These are phyloP conservation scores for Aspergillus costaricaensis DNA, from an alignment of 2,329 filamentous ascomycete species.

Conservation along the genomic window DNA sequence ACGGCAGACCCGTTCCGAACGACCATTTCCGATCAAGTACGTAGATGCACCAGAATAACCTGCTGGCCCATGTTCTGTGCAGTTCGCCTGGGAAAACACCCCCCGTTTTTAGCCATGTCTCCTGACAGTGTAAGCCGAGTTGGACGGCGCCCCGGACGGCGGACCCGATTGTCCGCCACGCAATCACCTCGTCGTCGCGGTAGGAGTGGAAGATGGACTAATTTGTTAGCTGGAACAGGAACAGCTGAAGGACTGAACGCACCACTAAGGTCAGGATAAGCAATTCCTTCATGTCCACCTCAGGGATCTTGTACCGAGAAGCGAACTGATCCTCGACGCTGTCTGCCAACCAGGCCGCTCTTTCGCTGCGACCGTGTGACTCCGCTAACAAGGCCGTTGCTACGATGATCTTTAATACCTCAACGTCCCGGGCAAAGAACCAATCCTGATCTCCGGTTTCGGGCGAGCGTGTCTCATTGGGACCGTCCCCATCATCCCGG, in stretches of 20 bases:
- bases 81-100: conserved; percentile 41
- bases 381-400: conserved; percentile 75
- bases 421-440: conserved; percentile 53
- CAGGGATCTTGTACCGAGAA: conserved; percentile 34
- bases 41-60: conserved; percentile 56
- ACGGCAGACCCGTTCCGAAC: conserved; percentile 54
- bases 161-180: conserved; percentile 52
- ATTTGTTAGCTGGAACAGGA: not conserved
- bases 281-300: conserved; percentile 44
- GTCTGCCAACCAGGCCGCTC: conserved; percentile 35
- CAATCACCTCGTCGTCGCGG: conserved; percentile 53
- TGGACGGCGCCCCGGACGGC: conserved; percentile 52
- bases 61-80: conserved; percentile 37
- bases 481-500: conserved; percentile 9
- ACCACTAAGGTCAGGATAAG: conserved; percentile 37
- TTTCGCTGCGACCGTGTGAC: conserved; percentile 72
- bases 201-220: conserved; percentile 44
- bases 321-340: conserved; percentile 40
- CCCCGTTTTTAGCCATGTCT: conserved; percentile 41
- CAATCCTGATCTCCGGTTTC: conserved; percentile 33
- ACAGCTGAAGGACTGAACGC: not conserved
- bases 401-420: conserved; percentile 77
- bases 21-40: conserved; percentile 56
- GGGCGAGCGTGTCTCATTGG: not conserved
- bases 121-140: conserved; percentile 52